These are phyloP conservation scores for Prototheca wickerhamii DNA, from an alignment of 163 green algal species.

Conservation along the genomic window DNA sequence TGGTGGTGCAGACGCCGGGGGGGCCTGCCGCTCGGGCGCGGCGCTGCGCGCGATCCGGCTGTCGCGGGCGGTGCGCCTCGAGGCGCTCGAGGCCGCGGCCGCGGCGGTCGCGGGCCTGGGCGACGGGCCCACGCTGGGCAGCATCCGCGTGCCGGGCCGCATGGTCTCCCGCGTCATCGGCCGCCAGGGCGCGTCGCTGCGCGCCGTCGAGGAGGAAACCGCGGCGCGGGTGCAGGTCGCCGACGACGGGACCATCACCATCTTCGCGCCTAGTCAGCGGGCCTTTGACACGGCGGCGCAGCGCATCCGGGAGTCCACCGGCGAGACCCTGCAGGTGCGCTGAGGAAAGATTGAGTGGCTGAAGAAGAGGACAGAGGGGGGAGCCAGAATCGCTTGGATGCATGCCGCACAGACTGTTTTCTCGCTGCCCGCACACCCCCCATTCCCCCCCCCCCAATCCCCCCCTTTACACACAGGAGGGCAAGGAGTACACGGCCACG, in stretches of 20 bases:
- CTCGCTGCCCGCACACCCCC: too few relatives aligned
- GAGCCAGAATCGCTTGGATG: neutral
- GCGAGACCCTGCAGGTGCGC: conserved; percentile 23
- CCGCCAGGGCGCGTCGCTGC: conserved; percentile 3
- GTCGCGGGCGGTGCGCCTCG: too few relatives aligned
- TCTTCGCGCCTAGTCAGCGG: conserved; percentile 13
- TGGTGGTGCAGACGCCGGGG: conserved; percentile 22
- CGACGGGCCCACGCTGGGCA: conserved; percentile 9
- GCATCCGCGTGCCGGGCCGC: conserved; percentile 9
- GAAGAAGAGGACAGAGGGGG: neutral
- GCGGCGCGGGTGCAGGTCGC: conserved; percentile 11
- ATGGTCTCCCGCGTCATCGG: conserved; percentile 20
- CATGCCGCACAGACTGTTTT: too few relatives aligned
- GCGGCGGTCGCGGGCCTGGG: neutral
- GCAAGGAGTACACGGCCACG: conserved; percentile 34
- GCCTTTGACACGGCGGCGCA: neutral
- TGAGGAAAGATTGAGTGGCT: conserved; percentile 19
- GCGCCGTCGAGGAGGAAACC: conserved; percentile 8
- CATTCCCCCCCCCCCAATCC: too few relatives aligned
- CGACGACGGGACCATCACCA: conserved; percentile 8
- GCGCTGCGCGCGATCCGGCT: too few relatives aligned
- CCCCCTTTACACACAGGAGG: conserved; percentile 23
- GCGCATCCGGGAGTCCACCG: conserved; percentile 7
- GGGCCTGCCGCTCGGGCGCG: too few relatives aligned
- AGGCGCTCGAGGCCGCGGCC: too few relatives aligned